Conservation (phyloP, 2,329 filamentous ascomycete genomes). For the Penicillium sp. region DNA sequence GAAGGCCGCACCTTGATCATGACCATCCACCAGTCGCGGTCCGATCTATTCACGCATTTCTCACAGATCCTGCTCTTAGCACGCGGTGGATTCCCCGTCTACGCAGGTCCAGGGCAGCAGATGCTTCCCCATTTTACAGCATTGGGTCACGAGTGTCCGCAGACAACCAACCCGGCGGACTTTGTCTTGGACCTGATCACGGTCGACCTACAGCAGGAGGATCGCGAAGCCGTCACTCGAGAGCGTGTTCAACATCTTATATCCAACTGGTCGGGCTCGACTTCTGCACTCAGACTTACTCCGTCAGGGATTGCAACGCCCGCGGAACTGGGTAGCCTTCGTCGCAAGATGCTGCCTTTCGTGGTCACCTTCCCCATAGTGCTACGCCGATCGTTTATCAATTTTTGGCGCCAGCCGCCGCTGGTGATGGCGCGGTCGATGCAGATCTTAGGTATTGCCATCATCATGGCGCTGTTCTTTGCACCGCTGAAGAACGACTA, state of each 20-base stretch:
- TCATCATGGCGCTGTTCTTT: constrained; percentile 68
- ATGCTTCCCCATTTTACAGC: constrained; percentile 66
- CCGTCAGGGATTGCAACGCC: constrained; percentile 59
- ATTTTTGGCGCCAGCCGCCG: constrained; percentile 65
- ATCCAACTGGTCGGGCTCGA: constrained; percentile 51
- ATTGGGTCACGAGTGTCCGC: constrained; percentile 64
- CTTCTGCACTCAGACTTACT: constrained; percentile 20
- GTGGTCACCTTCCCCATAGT: constrained; percentile 64
- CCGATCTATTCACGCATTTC: constrained; percentile 69
- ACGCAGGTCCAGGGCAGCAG: constrained; percentile 59
- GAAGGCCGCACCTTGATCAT: constrained; percentile 72
- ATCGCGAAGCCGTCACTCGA: constrained; percentile 61
- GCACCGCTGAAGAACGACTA: constrained; percentile 69
- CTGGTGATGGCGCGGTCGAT: constrained; percentile 64
- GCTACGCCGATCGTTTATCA: constrained; percentile 65
- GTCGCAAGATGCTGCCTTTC: constrained; percentile 63
- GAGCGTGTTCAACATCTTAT: constrained; percentile 63
- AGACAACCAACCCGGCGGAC: constrained; percentile 72
- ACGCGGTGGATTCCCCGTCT: constrained; percentile 66
- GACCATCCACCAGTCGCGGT: constrained; percentile 76
- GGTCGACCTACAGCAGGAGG: constrained; percentile 66
- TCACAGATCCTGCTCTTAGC: constrained; percentile 70
- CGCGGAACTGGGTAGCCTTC: constrained; percentile 68
- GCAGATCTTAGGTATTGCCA: constrained; percentile 63
- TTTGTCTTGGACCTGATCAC: constrained; percentile 76